Conservation (phyloP, 2,329 filamentous ascomycete genomes). For the Pseudogymnoascus sp. region DNA sequence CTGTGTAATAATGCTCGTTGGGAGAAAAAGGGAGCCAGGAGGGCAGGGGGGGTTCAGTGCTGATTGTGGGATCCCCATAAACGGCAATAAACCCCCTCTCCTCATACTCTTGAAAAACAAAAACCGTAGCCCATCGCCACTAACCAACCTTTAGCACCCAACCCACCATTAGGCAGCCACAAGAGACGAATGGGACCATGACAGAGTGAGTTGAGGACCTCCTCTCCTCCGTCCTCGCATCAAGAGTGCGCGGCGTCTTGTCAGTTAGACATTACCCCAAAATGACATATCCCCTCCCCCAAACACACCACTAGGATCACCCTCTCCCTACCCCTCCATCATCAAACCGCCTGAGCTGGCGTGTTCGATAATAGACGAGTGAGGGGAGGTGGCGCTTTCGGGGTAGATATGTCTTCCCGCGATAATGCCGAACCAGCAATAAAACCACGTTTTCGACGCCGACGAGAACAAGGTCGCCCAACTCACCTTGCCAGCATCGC, state of each 20-base stretch:
- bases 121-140: neutral
- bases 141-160: neutral
- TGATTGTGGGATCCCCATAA: too few species aligned
- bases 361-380: neutral
- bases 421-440: neutral
- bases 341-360: neutral
- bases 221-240: neutral
- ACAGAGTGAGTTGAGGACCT: neutral
- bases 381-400: neutral
- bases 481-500: neutral
- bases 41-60: too few species aligned
- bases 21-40: too few species aligned
- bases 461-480: neutral
- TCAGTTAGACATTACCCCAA: neutral
- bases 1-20: too few species aligned
- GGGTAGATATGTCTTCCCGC: neutral
- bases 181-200: neutral
- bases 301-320: neutral
- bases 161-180: neutral
- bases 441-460: neutral
- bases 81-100: too few species aligned
- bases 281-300: neutral
- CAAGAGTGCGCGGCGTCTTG: neutral
- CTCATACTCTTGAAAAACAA: neutral
- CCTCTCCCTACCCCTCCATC: neutral